Evolutionary conservation across 2,329 filamentous ascomycete species (phyloP).

Genomic region (Xylariaceae sp.): DNA sequence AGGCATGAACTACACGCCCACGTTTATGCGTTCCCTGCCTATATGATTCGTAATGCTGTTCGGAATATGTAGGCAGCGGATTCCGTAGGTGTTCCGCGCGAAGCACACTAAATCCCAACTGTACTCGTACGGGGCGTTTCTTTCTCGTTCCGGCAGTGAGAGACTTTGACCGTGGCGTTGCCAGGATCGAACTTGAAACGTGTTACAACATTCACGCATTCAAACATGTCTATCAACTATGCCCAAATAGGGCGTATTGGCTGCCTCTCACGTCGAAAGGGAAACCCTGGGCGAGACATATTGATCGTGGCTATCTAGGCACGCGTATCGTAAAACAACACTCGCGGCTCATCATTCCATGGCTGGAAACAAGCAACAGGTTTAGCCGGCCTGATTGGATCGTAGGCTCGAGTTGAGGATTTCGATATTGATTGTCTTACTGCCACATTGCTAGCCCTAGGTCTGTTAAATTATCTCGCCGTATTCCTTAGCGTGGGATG

Average conservation of each 20-base stretch:
- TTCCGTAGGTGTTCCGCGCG: not conserved
- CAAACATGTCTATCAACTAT: constrained; percentile 9
- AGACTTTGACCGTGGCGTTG: constrained; percentile 4
- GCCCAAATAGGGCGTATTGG: constrained; percentile 11
- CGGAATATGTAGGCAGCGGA: not conserved
- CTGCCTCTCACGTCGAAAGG: constrained; percentile 4
- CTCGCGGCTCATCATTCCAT: no score
- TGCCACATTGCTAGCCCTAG: not conserved
- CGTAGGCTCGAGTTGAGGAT: not conserved
- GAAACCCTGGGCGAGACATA: constrained; percentile 3
- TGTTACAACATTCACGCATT: constrained; percentile 9
- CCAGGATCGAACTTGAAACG: constrained; percentile 14
- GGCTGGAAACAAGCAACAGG: no score
- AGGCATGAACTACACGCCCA: not conserved
- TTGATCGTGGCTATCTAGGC: not conserved
- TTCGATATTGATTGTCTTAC: not conserved
- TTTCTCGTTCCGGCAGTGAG: not conserved
- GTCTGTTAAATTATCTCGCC: not conserved
- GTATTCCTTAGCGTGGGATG: no score
- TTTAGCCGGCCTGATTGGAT: no score
- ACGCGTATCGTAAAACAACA: no score
- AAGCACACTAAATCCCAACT: no score
- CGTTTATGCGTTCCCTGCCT: not conserved
- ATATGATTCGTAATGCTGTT: no score
- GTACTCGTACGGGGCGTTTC: no score